Conservation (phyloP, 1,139 yeast genomes). For the Yamadazyma diospyri region DNA sequence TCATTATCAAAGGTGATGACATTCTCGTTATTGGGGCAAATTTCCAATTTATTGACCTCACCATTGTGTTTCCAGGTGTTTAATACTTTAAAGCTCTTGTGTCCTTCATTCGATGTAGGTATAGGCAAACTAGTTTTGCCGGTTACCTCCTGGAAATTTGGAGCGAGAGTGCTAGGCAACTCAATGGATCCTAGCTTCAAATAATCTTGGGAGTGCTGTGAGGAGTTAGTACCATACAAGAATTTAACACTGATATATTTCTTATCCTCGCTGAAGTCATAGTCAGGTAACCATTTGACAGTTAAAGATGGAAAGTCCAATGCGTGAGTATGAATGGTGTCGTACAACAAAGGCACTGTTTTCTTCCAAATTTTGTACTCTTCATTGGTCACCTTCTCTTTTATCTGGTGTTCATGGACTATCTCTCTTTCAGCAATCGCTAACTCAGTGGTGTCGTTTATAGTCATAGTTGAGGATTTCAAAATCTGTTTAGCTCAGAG, state of each 20-base stretch:
- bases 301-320: constrained; percentile 59
- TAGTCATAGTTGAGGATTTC: too few species aligned
- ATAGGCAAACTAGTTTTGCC: constrained; percentile 22
- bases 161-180: constrained; percentile 50
- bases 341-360: constrained; percentile 85
- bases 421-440: constrained; percentile 23
- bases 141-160: constrained; percentile 22
- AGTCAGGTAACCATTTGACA: constrained; percentile 46
- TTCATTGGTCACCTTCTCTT: constrained; percentile 53
- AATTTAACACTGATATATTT: constrained; percentile 38
- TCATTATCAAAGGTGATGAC: constrained; percentile 50
- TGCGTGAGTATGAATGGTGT: constrained; percentile 67
- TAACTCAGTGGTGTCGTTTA: constrained; percentile 8
- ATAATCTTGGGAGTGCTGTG: constrained; percentile 36
- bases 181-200: constrained; percentile 45
- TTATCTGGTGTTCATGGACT: constrained; percentile 42
- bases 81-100: constrained; percentile 27
- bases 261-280: constrained; percentile 30
- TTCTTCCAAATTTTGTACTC: constrained; percentile 96
- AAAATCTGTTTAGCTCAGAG: too few species aligned
- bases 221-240: constrained; percentile 48
- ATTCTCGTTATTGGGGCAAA: constrained; percentile 32
- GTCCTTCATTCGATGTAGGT: constrained; percentile 20
- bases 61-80: constrained; percentile 53
- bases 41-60: constrained; percentile 47